Evolutionary conservation across 306 rosid species (phyloP).

Genomic region (Quillaja saponaria): DNA sequence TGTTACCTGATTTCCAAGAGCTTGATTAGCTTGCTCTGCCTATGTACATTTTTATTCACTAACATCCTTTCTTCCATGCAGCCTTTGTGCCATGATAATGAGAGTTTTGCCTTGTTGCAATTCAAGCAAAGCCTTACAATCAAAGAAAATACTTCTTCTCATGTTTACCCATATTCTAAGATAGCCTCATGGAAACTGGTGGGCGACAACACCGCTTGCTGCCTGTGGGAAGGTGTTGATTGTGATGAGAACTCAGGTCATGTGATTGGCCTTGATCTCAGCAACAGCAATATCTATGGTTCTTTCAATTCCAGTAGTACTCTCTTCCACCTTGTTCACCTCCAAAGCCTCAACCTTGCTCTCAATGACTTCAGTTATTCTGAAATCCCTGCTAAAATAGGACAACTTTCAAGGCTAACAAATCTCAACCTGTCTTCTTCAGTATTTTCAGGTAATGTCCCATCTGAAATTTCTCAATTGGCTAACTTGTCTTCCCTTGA

Average conservation of each 20-base stretch:
- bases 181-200: background rate
- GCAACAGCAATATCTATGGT: conserved; percentile 30
- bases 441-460: conserved; percentile 2
- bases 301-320: background rate
- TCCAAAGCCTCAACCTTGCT: conserved; percentile 27
- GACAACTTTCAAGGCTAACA: conserved; percentile 11
- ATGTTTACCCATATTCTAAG: background rate
- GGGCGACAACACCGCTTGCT: background rate
- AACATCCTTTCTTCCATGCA: background rate
- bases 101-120: background rate
- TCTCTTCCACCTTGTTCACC: conserved; percentile 11
- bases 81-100: background rate
- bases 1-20: no score
- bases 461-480: conserved; percentile 20
- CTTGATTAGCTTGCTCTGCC: no score
- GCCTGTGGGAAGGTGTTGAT: background rate
- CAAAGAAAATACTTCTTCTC: background rate
- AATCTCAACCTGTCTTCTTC: conserved; percentile 9
- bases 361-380: conserved; percentile 37
- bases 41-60: no score
- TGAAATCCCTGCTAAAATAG: conserved; percentile 31
- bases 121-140: background rate
- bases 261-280: background rate
- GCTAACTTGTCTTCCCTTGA: conserved; percentile 24
- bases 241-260: background rate